A percentile compares a stretch with the other conserved stretches of the same genome.
Conservation (phyloP, 805 yeast genomes). For the Danielia oregonensis region DNA sequence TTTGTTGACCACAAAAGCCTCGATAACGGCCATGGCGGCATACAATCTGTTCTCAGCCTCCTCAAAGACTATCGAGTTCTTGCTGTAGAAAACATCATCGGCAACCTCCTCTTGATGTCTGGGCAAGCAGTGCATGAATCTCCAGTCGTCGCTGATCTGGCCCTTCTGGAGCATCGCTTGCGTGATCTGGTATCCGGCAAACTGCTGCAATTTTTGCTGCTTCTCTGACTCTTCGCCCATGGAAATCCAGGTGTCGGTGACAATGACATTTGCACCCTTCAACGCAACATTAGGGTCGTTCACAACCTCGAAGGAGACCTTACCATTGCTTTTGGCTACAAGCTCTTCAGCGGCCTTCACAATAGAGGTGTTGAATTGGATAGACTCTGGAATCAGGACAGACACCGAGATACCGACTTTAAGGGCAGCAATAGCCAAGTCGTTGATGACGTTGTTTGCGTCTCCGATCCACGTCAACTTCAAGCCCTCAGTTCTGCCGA, state of each 20-base stretch:
- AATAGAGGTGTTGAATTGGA: constrained; percentile 58
- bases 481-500: constrained; percentile 54
- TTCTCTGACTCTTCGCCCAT: constrained; percentile 95
- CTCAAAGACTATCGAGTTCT: constrained; percentile 76
- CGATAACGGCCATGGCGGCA: constrained; percentile 93
- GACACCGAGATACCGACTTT: constrained; percentile 80
- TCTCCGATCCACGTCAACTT: constrained; percentile 96
- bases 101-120: constrained; percentile 92
- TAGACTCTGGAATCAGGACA: constrained; percentile 78
- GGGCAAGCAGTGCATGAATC: constrained; percentile 97
- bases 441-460: constrained; percentile 93
- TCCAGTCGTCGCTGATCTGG: constrained; percentile 63
- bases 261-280: constrained; percentile 71
- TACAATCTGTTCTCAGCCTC: constrained; percentile 96
- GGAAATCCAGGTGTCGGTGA: constrained; percentile 95
- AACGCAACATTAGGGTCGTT: constrained; percentile 78
- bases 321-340: constrained; percentile 47
- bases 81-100: constrained; percentile 87
- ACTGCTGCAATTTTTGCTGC: constrained; percentile 66
- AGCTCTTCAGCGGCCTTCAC: constrained; percentile 43
- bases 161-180: constrained; percentile 56
- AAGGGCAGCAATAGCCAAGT: constrained; percentile 82
- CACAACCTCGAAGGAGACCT: constrained; percentile 46
- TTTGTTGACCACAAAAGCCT: constrained; percentile 74
- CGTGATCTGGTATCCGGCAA: constrained; percentile 83